Conservation (phyloP, 208 protist genomes). For the Trypanosoma cruzi region DNA sequence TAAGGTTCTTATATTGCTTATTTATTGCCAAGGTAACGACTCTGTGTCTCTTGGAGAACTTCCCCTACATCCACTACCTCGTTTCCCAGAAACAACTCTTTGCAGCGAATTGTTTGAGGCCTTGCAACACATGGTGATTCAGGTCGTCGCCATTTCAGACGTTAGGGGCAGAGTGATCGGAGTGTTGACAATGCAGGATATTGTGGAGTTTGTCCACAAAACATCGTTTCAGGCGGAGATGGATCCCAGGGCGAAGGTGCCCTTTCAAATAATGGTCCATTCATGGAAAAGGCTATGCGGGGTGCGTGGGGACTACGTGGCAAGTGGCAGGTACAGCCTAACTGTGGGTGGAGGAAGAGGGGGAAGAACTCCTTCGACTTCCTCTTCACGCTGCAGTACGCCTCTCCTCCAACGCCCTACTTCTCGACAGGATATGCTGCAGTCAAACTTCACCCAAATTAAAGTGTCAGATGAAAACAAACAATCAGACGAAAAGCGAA, state of each 20-base stretch:
- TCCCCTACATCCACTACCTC: slow-evolving; percentile 41
- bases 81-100: slow-evolving; percentile 39
- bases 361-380: background rate
- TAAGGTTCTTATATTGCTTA: slow-evolving; percentile 54
- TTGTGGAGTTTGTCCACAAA: slow-evolving; percentile 59
- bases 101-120: slow-evolving; percentile 53
- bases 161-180: slow-evolving; percentile 39
- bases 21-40: slow-evolving; percentile 48
- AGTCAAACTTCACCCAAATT: background rate
- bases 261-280: slow-evolving; percentile 53
- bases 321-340: background rate
- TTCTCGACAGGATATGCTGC: background rate
- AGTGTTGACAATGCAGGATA: slow-evolving; percentile 53
- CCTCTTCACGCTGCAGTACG: slow-evolving; percentile 6
- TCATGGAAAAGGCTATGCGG: slow-evolving; percentile 52
- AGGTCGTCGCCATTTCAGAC: slow-evolving; percentile 42
- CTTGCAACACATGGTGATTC: slow-evolving; percentile 44
- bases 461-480: background rate
- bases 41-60: slow-evolving; percentile 48
- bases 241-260: slow-evolving; percentile 42
- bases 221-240: slow-evolving; percentile 67
- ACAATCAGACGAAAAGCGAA: background rate
- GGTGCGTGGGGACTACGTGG: slow-evolving; percentile 29
- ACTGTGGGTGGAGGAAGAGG: background rate
- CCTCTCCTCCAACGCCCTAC: slow-evolving; percentile 2